Evolutionary conservation across 768 basidiomycete genomes (phyloP), one percentile per base, ranked within the genome.

Genomic region (Pleurotus pulmonarius): DNA sequence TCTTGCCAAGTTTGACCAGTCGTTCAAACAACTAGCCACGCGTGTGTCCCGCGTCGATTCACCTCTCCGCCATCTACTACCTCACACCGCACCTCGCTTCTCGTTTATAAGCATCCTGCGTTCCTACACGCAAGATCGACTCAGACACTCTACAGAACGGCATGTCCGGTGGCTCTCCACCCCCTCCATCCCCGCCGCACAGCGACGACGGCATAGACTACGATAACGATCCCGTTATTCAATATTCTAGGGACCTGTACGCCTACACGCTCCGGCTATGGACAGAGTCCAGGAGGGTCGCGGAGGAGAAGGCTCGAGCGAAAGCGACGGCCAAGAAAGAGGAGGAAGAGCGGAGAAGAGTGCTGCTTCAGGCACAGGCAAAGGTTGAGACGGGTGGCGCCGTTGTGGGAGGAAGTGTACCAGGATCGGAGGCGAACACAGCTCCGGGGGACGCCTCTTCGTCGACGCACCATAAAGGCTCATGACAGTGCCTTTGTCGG

Each of bases 181-280:
- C 43, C 59, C 56, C 29, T 61, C 63, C 48, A 61, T 40, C 52
- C 53, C 56, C 13, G 40, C 64, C 62, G 29, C 29, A 34, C 29
- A 29, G 47, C 57, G 29, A 34, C 29, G 29, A 34, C 29, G 29
- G 11, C 25, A 57, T 57, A 60, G 65, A 67, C 58, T 45, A 56
- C 58, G 62, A 59, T 22, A 65, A 62, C 56, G 73, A 77, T 60
- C 75, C 79, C 6, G 70, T 87, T 62, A 64, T 74, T 46, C 73
- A 74, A 37, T 89, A 89, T 63, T 81, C 87, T 15, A 83, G 80
- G 62, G 76, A 85, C 44, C 70, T 89, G 34, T 83, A 87, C 65
- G 76, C 85, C 56, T 88, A 87, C 59, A 88, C 87, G 25, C 76
- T 87, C 49, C 75, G 67, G 41, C 75, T 86, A 49, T 88, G 87